phyloP scores from a whole-genome alignment of 371 early-diverging fungal species.

The Caulochytrium protostelioides region DNA sequence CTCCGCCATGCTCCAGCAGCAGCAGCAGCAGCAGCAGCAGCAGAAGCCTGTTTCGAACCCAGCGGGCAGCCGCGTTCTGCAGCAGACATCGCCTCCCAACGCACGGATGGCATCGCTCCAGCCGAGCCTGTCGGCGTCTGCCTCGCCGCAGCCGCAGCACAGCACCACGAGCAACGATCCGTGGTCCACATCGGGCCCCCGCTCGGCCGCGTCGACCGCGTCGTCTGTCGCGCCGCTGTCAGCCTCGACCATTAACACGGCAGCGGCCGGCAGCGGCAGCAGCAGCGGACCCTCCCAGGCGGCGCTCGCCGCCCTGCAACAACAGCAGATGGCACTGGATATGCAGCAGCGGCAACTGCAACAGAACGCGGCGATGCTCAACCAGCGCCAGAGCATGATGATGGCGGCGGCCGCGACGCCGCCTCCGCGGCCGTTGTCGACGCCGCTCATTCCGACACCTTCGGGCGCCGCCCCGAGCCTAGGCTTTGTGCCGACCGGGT shows the following conservation, averaged over 20 bases:
- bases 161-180: constrained; percentile 1
- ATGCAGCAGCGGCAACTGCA: constrained; percentile 7
- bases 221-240: neutral
- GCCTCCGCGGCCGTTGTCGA: constrained; percentile 5
- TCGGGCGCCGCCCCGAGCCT: constrained; percentile 1
- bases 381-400: neutral
- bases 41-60: neutral
- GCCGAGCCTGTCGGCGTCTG: neutral
- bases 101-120: neutral
- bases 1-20: neutral
- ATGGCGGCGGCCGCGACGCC: constrained; percentile 5
- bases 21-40: neutral
- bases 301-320: constrained; percentile 5
- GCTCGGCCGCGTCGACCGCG: neutral
- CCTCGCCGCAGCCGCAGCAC: neutral
- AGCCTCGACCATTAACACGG: neutral
- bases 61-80: too few species aligned
- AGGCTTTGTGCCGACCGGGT: constrained; percentile 5
- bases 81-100: too few species aligned
- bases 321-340: constrained; percentile 1
- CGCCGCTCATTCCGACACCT: constrained; percentile 8
- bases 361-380: neutral
- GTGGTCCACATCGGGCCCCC: constrained; percentile 3
- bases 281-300: constrained; percentile 1
- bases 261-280: neutral